Conservation (phyloP, 1,139 yeast genomes). For the Debaryomyces subglobosus region DNA sequence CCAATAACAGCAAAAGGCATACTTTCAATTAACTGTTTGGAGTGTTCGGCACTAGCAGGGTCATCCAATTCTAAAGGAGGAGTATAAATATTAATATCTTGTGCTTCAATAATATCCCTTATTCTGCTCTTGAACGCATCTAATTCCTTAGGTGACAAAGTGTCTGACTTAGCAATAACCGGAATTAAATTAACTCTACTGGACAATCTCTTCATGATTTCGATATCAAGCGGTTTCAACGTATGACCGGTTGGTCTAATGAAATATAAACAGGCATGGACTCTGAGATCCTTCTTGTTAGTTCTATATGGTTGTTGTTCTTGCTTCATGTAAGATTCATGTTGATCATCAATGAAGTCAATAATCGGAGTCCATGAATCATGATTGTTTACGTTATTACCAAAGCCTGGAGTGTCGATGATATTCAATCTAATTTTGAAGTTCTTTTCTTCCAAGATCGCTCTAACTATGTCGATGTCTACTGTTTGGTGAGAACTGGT, state of each 20-base stretch:
- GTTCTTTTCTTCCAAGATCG: conserved; percentile 89
- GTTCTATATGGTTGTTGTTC: conserved; percentile 89
- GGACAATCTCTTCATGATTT: conserved; percentile 85
- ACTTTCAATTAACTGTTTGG: conserved; percentile 79
- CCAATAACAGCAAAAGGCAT: conserved; percentile 97
- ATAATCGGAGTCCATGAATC: conserved; percentile 94
- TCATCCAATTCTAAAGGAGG: conserved; percentile 82
- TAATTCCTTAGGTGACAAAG: conserved; percentile 82
- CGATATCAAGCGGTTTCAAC: conserved; percentile 91
- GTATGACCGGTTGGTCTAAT: conserved; percentile 97
- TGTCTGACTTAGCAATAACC: conserved; percentile 92
- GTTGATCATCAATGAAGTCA: conserved; percentile 96
- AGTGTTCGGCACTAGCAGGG: conserved; percentile 76
- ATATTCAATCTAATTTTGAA: conserved; percentile 84
- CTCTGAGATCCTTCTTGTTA: conserved; percentile 79
- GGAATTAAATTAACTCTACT: conserved; percentile 94
- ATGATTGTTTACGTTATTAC: conserved; percentile 91
- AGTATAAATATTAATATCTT: conserved; percentile 85
- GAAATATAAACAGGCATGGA: conserved; percentile 93
- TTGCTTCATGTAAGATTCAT: conserved; percentile 91
- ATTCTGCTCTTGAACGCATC: conserved; percentile 80
- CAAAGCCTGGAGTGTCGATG: conserved; percentile 97
- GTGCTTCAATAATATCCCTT: conserved; percentile 90
- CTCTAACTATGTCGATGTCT: conserved; percentile 87
- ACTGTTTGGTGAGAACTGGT: conserved; percentile 75